Base-by-base conservation (phyloP, 495 filamentous ascomycete species). In the Trichoderma parareesei region DNA sequence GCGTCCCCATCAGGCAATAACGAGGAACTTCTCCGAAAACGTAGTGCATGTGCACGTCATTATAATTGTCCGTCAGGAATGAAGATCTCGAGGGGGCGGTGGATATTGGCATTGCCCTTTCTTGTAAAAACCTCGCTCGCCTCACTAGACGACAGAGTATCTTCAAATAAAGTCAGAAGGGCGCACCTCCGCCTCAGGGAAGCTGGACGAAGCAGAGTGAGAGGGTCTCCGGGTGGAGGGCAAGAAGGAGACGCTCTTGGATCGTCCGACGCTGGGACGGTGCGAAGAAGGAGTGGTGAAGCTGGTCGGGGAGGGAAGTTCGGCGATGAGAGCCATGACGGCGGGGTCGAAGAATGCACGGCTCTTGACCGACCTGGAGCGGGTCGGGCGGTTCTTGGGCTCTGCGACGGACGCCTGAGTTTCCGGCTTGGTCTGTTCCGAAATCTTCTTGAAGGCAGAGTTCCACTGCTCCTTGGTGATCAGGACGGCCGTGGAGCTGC, bases 311-410 rank as follows among this genome's bases (percentile, higher is more conserved):
- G 46, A 57, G 37, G 53, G 53, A 10, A 18, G 18, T 37, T 57
- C 53, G 53, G 53, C 35, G 53, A 57, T 57, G 53, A 57, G 53
- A 27, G 53, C 53, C 53, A 57, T 57, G 53, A 57, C 53, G 53
- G 53, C 35, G 7, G 53, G 53, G 37, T 57, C 53, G 53, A 57
- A 57, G 53, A 57, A 2, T 33, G 53, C 27, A 0, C 53, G 53
- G 53, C 53, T 57, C 53, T 57, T 57, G 27, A 57, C 53, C 2
- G 53, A 57, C 27, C 37, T 20, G 27, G 53, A 57, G 27, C 53
- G 53, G 53, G 53, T 57, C 8, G 11, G 40, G 11, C 40, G 40
- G 40, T 27, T 27, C 27, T 27, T 27, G 27, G 27, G 27, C 27
- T 27, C 27, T 2, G 27, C 27, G 27, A 2, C 27, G 27, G 27